Evolutionary conservation across 305 asterid species (phyloP).

Genomic region (Fraxinus latifolia): DNA sequence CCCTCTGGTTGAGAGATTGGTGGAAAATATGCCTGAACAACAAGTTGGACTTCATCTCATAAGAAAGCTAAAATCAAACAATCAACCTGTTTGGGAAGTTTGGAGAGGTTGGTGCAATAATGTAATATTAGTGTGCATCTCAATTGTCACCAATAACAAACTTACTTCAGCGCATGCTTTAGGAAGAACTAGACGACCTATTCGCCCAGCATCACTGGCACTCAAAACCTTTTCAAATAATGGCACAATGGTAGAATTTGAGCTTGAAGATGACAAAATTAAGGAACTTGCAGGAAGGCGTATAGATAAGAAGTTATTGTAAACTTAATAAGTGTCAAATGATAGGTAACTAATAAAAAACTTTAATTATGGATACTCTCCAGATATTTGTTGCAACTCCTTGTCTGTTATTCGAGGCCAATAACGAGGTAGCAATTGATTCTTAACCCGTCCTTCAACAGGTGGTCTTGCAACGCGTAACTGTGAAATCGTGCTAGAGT

Average conservation of each 20-base stretch:
- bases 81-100: not conserved
- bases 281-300: constrained; percentile 41
- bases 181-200: constrained; percentile 96
- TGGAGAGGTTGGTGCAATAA: not conserved
- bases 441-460: constrained; percentile 85
- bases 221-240: constrained; percentile 96
- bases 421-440: constrained; percentile 95
- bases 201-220: constrained; percentile 98
- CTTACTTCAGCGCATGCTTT: constrained; percentile 98
- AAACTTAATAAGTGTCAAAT: not conserved
- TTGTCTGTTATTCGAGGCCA: constrained; percentile 97
- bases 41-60: constrained; percentile 18
- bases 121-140: not conserved
- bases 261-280: constrained; percentile 48
- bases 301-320: not conserved
- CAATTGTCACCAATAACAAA: constrained; percentile 14
- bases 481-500: constrained; percentile 51
- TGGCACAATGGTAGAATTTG: constrained; percentile 79
- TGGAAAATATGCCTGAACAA: constrained; percentile 85
- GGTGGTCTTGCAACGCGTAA: constrained; percentile 94
- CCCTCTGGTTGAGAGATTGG: constrained; percentile 96
- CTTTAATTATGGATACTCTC: constrained; percentile 76
- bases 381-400: constrained; percentile 91
- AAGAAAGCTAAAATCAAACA: constrained; percentile 14
- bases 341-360: constrained; percentile 2